Conservation (phyloP, 2,329 filamentous ascomycete genomes). For the Phoma herbarum region DNA sequence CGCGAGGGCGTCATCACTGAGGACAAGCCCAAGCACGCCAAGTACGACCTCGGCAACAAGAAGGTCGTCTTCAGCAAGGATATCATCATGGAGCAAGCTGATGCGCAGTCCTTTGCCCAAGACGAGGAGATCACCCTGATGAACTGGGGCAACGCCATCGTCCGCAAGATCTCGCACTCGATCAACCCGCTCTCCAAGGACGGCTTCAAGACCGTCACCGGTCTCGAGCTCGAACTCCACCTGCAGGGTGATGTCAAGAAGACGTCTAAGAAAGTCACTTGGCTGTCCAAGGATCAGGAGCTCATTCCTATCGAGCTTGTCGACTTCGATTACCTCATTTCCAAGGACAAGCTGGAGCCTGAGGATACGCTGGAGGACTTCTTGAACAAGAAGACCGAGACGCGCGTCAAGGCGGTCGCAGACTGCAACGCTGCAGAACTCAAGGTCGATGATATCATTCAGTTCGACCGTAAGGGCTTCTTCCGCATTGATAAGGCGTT, state of each 20-base stretch:
- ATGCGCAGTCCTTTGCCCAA: constrained; percentile 80
- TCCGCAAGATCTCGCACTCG: constrained; percentile 69
- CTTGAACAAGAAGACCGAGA: constrained; percentile 78
- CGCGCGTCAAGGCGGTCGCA: constrained; percentile 76
- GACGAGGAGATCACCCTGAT: constrained; percentile 95
- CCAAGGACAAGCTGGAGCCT: constrained; percentile 91
- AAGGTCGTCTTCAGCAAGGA: constrained; percentile 80
- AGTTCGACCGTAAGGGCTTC: constrained; percentile 93
- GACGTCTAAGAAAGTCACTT: constrained; percentile 96
- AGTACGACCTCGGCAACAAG: constrained; percentile 89
- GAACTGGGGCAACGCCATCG: constrained; percentile 93
- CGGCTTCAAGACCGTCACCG: constrained; percentile 64
- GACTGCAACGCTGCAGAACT: constrained; percentile 82
- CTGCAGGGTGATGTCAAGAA: constrained; percentile 92
- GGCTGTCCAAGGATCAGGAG: constrained; percentile 81
- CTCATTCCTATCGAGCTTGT: constrained; percentile 85
- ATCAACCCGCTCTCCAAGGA: constrained; percentile 61
- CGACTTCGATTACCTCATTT: constrained; percentile 95
- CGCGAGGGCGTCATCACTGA: constrained; percentile 65
- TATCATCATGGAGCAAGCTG: constrained; percentile 84
- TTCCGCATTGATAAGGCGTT: constrained; percentile 80
- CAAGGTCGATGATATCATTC: constrained; percentile 89
- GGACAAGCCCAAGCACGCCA: constrained; percentile 86
- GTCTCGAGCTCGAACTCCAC: constrained; percentile 84
- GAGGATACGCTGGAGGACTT: constrained; percentile 85